Base-by-base conservation (phyloP, 345 rosid genomes). In the Syzygium jambos region DNA sequence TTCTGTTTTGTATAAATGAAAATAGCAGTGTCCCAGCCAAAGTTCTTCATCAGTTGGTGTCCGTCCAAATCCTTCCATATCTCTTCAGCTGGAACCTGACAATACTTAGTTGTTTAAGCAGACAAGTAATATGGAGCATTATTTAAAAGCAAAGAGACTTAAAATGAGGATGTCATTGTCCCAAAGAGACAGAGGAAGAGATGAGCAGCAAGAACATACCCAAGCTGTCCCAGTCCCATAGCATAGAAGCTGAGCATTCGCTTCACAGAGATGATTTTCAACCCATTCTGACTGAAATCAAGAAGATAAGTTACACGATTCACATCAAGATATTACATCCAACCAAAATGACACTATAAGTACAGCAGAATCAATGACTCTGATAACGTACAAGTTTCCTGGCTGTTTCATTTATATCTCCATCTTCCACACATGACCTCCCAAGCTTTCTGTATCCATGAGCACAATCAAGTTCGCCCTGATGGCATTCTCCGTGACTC, bases 351-450 rank as follows among this genome's bases (percentile, higher is more conserved):
- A 46, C 82, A 38, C 30, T 16, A 51, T 16, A 52, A 73, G 53
- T 38, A 51, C 29, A 78, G 85, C 51, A 52, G 12, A 86, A 89
- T 89, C 80, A 25, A 90, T 92, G 91, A 91, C 63, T 89, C 52
- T 61, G 87, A 86, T 87, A 86, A 92, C 95, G 84, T 88, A 97
- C 99, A 93, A 97, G 91, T 94, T 93, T 93, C 92, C 90, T 92
- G 89, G 97, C 95, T 86, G 93, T 93, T 91, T 96, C 93, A 90
- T 91, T 87, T 89, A 96, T 91, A 90, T 94, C 93, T 90, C 93
- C 95, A 91, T 96, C 99, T 93, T 96, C 99, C 86, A 95, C n/a
- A 68, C 99, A 97, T 77, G 92, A 85, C 89, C 90, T 91, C 85
- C 94, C 93, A 52, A 91, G 90, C 91, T 87, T 93, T 87, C 91